A percentile compares a stretch with the other conserved stretches of the same genome.
These are phyloP conservation scores for Paspalum vaginatum DNA, from an alignment of 176 grass and related monocot species.

Conservation along the genomic window DNA sequence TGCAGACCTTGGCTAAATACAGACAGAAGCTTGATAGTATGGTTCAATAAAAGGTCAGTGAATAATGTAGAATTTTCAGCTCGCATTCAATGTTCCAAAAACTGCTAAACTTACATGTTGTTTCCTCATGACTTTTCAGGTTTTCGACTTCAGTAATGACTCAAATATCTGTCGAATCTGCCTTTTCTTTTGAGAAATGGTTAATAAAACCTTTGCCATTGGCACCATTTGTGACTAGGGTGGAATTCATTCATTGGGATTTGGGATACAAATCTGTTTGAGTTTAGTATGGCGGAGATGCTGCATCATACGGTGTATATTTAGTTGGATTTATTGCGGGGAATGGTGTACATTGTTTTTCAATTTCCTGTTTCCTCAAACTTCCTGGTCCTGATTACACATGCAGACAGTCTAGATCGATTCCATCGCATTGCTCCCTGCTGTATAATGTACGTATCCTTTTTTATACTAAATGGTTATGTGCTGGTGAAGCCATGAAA, in stretches of 20 bases:
- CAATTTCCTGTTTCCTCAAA: background rate
- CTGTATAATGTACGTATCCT: too few relatives aligned
- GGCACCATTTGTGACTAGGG: background rate
- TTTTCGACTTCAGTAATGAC: background rate
- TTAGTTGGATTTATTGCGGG: background rate
- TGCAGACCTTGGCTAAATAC: slow-evolving; percentile 91
- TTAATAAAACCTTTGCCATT: background rate
- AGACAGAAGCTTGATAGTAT: slow-evolving; percentile 87
- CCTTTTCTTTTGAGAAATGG: background rate
- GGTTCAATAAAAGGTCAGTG: slow-evolving; percentile 47
- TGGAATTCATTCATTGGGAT: background rate
- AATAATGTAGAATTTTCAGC: background rate
- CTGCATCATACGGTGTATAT: background rate
- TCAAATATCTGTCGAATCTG: background rate
- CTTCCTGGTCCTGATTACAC: background rate
- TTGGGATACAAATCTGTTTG: background rate
- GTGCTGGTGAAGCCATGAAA: background rate
- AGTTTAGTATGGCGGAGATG: background rate
- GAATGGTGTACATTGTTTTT: background rate
- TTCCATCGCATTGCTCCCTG: too few relatives aligned
- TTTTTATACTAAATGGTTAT: background rate
- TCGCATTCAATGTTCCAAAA: background rate
- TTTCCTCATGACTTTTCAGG: background rate
- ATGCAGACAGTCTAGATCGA: background rate
- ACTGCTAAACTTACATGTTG: background rate